Percentiles rank a stretch among this genome's conserved stretches.
Evolutionary conservation across 805 yeast genomes (phyloP).

Genomic region (Hanseniaspora vineae): DNA sequence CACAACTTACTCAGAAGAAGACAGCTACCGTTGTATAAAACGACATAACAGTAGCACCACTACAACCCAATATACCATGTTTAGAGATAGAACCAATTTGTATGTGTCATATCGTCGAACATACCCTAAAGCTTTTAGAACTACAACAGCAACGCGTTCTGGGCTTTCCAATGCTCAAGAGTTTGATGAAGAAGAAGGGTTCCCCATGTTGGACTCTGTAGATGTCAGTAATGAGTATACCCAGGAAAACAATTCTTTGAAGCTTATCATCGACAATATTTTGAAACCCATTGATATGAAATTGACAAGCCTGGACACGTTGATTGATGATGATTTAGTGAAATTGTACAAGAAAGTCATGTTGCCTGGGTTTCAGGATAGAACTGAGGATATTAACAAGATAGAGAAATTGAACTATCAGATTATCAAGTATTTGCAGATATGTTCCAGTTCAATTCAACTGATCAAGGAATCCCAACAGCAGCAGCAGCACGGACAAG

Average conservation of each 20-base stretch:
- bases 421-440: constrained; percentile 66
- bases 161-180: not conserved
- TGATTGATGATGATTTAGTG: constrained; percentile 42
- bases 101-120: constrained; percentile 83
- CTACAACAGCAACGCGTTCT: constrained; percentile 45
- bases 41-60: not conserved
- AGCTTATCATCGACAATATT: constrained; percentile 15
- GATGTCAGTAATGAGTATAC: constrained; percentile 21
- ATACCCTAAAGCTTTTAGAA: constrained; percentile 49
- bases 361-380: constrained; percentile 79
- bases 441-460: constrained; percentile 65
- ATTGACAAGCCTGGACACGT: constrained; percentile 36
- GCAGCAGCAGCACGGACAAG: constrained; percentile 22
- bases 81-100: constrained; percentile 88
- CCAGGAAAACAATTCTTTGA: constrained; percentile 46
- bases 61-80: constrained; percentile 34
- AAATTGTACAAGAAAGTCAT: constrained; percentile 68
- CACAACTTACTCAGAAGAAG: too few species aligned
- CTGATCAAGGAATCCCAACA: constrained; percentile 37
- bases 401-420: constrained; percentile 68
- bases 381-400: constrained; percentile 53
- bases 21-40: too few species aligned
- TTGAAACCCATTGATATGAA: constrained; percentile 50
- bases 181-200: constrained; percentile 16
- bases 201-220: constrained; percentile 15